phyloP scores from a whole-genome alignment of 2,329 filamentous ascomycete species.

The Colletotrichum sp. region DNA sequence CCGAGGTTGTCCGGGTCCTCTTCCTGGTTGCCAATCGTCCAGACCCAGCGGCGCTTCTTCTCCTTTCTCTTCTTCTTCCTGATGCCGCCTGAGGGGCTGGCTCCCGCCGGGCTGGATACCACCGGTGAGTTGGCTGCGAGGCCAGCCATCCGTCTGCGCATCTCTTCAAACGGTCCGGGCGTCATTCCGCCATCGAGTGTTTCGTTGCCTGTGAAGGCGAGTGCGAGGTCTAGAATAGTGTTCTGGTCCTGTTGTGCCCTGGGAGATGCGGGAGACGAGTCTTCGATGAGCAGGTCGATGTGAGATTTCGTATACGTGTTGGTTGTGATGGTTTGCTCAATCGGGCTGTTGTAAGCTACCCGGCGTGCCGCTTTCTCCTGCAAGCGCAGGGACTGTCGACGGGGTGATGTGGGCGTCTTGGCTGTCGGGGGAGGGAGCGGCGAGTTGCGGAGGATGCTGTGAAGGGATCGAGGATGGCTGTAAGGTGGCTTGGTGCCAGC shows the following conservation, averaged over 20 bases:
- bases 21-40: slow-evolving; percentile 66
- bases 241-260: slow-evolving; percentile 39
- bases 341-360: slow-evolving; percentile 67
- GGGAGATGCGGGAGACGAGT: slow-evolving; percentile 54
- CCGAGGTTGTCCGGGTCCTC: slow-evolving; percentile 47
- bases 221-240: slow-evolving; percentile 51
- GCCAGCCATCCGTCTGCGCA: slow-evolving; percentile 61
- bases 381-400: slow-evolving; percentile 58
- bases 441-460: slow-evolving; percentile 71
- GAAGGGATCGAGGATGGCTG: slow-evolving; percentile 61
- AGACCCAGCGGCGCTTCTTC: slow-evolving; percentile 69
- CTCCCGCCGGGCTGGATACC: slow-evolving; percentile 7
- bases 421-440: slow-evolving; percentile 61
- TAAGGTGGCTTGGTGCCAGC: slow-evolving; percentile 52
- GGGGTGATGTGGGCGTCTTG: slow-evolving; percentile 56
- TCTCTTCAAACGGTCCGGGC: slow-evolving; percentile 68
- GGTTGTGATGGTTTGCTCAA: slow-evolving; percentile 68
- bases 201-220: slow-evolving; percentile 59
- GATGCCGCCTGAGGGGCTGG: slow-evolving; percentile 46
- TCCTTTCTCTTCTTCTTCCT: slow-evolving; percentile 62
- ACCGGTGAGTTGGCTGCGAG: slow-evolving; percentile 46
- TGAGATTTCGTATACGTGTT: slow-evolving; percentile 67
- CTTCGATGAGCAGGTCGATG: slow-evolving; percentile 66
- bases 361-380: slow-evolving; percentile 59
- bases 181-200: slow-evolving; percentile 66